Percentiles rank a stretch among this genome's conserved stretches.
These are phyloP conservation scores for Noccaea bulbosa DNA, from an alignment of 345 rosid genomes.

Conservation along the genomic window DNA sequence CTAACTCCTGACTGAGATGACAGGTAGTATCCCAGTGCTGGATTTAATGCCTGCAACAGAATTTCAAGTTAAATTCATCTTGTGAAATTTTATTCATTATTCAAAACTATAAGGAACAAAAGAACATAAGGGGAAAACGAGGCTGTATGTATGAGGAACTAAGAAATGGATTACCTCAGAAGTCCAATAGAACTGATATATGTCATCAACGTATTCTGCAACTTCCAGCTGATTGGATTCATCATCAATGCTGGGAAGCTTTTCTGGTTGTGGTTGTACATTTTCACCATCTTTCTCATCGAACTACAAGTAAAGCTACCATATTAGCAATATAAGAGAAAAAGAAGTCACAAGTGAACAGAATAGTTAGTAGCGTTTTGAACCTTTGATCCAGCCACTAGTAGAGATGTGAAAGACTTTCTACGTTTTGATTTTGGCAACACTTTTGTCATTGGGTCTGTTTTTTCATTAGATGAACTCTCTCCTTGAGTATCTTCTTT, in stretches of 20 bases:
- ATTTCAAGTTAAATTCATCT: slow-evolving; percentile 29
- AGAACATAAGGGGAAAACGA: slow-evolving; percentile 18
- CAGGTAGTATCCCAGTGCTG: slow-evolving; percentile 62
- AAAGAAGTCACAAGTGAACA: slow-evolving; percentile 29
- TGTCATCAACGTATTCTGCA: slow-evolving; percentile 94
- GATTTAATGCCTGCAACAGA: slow-evolving; percentile 61
- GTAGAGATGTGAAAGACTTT: slow-evolving; percentile 81
- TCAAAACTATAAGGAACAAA: not conserved
- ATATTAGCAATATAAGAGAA: slow-evolving; percentile 21
- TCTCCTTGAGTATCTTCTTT: slow-evolving; percentile 47
- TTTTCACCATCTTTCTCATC: slow-evolving; percentile 54
- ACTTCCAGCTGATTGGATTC: slow-evolving; percentile 82
- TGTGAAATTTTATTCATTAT: not conserved
- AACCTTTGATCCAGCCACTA: slow-evolving; percentile 85
- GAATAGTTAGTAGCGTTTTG: slow-evolving; percentile 1
- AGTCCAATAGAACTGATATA: slow-evolving; percentile 87
- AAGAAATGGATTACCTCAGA: slow-evolving; percentile 62
- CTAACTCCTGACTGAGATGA: slow-evolving; percentile 62
- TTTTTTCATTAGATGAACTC: slow-evolving; percentile 42
- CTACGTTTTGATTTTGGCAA: slow-evolving; percentile 71
- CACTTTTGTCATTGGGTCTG: slow-evolving; percentile 35
- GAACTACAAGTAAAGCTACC: slow-evolving; percentile 53
- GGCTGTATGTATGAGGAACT: not conserved
- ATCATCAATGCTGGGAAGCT: slow-evolving; percentile 77
- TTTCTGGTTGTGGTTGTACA: slow-evolving; percentile 43